Evolutionary conservation across 2,329 filamentous ascomycete genomes (phyloP), one percentile per base, ranked within the genome.

Genomic region (Xylaria sp.): DNA sequence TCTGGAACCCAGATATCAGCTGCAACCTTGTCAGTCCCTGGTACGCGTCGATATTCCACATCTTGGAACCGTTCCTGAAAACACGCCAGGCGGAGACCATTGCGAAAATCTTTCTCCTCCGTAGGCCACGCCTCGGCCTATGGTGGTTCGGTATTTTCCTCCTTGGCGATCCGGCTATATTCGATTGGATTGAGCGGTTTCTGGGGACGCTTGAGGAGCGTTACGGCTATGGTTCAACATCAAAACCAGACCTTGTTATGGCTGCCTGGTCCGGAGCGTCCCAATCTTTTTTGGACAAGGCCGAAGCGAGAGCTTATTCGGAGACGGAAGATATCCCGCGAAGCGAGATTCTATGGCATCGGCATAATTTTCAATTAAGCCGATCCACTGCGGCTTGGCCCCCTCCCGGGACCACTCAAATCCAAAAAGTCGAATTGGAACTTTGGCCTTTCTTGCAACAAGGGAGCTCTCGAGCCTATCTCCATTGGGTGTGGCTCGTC

Each of bases 391-490:
- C 54, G 23, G 54, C 32, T 42, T 58, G 23, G 54, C 35, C 54
- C 54, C 35, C 37, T n/a, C 16, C 12, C 25, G 54, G 54, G 54
- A 58, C 54, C 27, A 27, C 54, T 42, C n/a, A 42, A n/a, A 58
- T 58, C 54, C 3, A 58, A 44, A n/a, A 42, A 27, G 54, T 42
- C 35, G 32, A 42, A 58, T 58, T 58, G 16, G 54, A 42, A 58
- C 54, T 42, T 58, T 58, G 54, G 54, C 54, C 54, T 42, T 58
- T 42, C 37, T 44, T 58, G 23, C 37, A 58, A 58, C 37, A 58
- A 44, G 54, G 54, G 32, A 58, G 54, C 54, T 58, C 23, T 58
- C 21, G 54, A 58, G 54, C 42, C 54, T 58, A 58, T 58, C 54
- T 58, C 54, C 32, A 55, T 12, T 55, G 32, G 53, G 32, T 55